Conservation (phyloP, 1,284 basidiomycete species). For the Trametes versicolor region DNA sequence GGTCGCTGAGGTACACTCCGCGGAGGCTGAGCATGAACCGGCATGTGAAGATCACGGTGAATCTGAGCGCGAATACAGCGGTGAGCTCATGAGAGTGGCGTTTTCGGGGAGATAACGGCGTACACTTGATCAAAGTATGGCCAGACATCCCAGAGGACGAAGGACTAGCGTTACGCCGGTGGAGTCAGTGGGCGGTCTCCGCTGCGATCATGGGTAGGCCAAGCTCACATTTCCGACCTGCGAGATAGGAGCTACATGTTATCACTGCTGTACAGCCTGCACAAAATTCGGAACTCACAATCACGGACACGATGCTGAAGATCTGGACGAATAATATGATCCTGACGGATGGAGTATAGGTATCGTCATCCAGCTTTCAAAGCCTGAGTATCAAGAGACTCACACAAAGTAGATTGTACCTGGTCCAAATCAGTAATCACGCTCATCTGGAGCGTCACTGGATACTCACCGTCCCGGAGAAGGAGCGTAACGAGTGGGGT, state of each 20-base stretch:
- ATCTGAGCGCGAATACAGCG: constrained; percentile 21
- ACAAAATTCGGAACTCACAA: constrained; percentile 11
- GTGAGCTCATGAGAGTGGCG: neutral
- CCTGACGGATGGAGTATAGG: constrained; percentile 1
- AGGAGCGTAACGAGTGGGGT: constrained; percentile 34
- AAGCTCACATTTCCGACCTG: constrained; percentile 24
- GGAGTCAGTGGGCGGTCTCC: neutral
- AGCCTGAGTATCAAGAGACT: neutral
- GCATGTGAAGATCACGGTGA: constrained; percentile 35
- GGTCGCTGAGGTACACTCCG: constrained; percentile 30
- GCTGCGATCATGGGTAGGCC: neutral
- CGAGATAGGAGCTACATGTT: neutral
- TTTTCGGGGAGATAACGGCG: neutral
- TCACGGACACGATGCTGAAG: constrained; percentile 29
- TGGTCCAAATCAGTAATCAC: constrained; percentile 2
- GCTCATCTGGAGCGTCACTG: too few relatives aligned
- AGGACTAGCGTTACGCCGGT: constrained; percentile 10
- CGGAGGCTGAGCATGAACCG: constrained; percentile 42
- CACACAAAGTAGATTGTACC: constrained; percentile 38
- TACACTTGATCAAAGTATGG: constrained; percentile 37
- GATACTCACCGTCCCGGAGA: constrained; percentile 37
- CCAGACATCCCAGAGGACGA: constrained; percentile 36
- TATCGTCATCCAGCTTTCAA: too few relatives aligned
- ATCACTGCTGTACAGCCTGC: neutral
- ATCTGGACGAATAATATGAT: constrained; percentile 31